These are phyloP conservation scores for Chenopodium album DNA, from an alignment of 148 eudicot species.

Conservation along the genomic window DNA sequence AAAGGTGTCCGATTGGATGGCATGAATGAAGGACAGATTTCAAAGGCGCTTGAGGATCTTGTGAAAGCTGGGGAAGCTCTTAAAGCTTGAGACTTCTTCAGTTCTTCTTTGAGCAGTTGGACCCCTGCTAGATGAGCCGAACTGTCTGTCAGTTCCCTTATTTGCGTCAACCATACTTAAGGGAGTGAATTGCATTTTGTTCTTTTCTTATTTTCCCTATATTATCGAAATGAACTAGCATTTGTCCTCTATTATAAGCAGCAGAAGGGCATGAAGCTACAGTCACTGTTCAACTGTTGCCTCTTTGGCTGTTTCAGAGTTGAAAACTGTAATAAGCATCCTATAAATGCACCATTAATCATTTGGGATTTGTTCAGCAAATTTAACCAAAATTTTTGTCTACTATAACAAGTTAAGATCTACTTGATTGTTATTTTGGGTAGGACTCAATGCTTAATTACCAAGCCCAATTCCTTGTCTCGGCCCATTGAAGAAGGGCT, in stretches of 20 bases:
- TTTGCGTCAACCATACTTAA: background rate
- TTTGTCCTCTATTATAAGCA: conserved; percentile 7
- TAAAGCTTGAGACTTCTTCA: conserved; percentile 44
- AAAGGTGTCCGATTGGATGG: conserved; percentile 83
- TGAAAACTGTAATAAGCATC: conserved; percentile 8
- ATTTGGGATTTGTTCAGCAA: background rate
- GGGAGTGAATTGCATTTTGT: background rate
- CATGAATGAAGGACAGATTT: conserved; percentile 70
- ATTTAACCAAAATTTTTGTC: background rate
- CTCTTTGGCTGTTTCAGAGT: background rate
- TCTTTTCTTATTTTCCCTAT: background rate
- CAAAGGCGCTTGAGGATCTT: conserved; percentile 77
- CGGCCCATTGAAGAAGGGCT: no score
- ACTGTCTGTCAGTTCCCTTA: conserved; percentile 1
- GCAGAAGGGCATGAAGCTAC: conserved; percentile 12
- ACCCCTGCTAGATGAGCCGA: conserved; percentile 2
- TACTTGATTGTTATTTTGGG: no score
- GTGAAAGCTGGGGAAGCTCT: conserved; percentile 65
- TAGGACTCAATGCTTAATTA: background rate
- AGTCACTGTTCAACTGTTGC: conserved; percentile 10
- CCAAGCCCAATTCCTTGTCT: background rate
- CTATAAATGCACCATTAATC: conserved; percentile 1
- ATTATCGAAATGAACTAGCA: conserved; percentile 14
- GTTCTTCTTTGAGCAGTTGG: conserved; percentile 5
- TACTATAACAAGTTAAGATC: background rate